Evolutionary conservation across 2,329 filamentous ascomycete species (phyloP), one percentile per base, ranked within the genome.

Genomic region (Exophiala mesophila): DNA sequence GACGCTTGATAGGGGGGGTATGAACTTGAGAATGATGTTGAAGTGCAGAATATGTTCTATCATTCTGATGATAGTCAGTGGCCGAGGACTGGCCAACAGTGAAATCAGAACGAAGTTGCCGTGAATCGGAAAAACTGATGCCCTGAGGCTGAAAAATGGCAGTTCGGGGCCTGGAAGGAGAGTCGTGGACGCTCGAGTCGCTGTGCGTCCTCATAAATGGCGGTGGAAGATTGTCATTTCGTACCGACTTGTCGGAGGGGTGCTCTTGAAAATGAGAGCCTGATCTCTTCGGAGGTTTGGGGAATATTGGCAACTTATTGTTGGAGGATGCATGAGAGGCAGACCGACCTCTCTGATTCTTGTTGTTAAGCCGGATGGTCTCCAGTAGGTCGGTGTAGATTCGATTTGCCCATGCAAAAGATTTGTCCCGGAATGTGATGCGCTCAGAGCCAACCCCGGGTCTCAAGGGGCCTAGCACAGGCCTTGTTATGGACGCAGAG

Each of bases 311-410:
- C 3, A 76, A 76, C 53, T 77, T 73, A 19, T 28, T 24, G 17
- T 66, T 49, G 10, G 67, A 57, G 28, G 69, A 68, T 16, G 67
- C 63, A 17, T 64, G 65, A 41, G 65, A 6, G 41, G 51, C 55
- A 47, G 69, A 80, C 21, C 19, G 29, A 4, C 29, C 18, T 16
- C 65, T 64, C 47, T 64, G 63, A 26, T 66, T 70, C 39, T 77
- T 73, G 47, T 33, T 38, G 10, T 39, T 45, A 21, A 36, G 33
- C 31, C 84, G 78, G 5, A 85, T 68, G 50, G 77, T 78, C 7
- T 78, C 66, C 3, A 89, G 66, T 5, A 90, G 71, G 50, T 87
- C 81, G 35, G 84, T 70, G 61, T 89, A 89, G 21, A 82, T 76
- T 52, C 73, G 73, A 59, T 88, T 82, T n/a, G 84, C 85, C 65